Percentiles rank a stretch among this genome's conserved stretches.
Conservation (phyloP, 768 basidiomycete species). For the Filobasidium wieringae region DNA sequence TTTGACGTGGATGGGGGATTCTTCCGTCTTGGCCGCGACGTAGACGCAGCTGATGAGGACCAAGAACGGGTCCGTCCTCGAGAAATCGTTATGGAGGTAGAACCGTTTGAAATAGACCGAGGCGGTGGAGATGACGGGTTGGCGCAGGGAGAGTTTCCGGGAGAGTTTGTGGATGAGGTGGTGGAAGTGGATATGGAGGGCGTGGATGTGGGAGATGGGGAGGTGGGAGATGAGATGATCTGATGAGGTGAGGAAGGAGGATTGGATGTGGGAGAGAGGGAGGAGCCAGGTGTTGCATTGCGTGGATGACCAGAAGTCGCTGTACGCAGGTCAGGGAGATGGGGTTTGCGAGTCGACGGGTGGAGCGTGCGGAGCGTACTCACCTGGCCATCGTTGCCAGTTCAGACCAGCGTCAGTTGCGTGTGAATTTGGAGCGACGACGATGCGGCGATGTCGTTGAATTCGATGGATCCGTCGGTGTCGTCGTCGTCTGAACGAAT, state of each 20-base stretch:
- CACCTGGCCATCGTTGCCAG: slow-evolving; percentile 7
- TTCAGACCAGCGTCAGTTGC: no score
- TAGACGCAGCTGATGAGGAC: slow-evolving; percentile 90
- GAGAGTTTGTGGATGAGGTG: slow-evolving; percentile 73
- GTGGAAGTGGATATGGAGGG: slow-evolving; percentile 77
- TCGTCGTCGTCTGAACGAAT: no score
- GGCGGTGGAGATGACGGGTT: slow-evolving; percentile 84
- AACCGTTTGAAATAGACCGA: slow-evolving; percentile 93
- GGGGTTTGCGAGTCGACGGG: no score
- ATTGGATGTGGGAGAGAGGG: slow-evolving; percentile 55
- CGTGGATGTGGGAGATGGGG: slow-evolving; percentile 71
- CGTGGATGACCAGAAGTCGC: slow-evolving; percentile 79
- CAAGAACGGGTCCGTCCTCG: slow-evolving; percentile 88
- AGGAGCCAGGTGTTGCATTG: slow-evolving; percentile 91
- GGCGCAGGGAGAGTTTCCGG: slow-evolving; percentile 67
- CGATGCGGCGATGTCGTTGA: no score
- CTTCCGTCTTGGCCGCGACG: slow-evolving; percentile 93
- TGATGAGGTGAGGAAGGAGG: slow-evolving; percentile 46
- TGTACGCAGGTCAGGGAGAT: background rate
- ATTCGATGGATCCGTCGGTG: no score
- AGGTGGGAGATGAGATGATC: slow-evolving; percentile 64
- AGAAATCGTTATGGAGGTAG: slow-evolving; percentile 88
- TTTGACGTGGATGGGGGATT: slow-evolving; percentile 90
- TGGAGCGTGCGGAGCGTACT: background rate
- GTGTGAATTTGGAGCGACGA: no score